phyloP scores from a whole-genome alignment of 257 asterid genomes.

The Ilex asprella region DNA sequence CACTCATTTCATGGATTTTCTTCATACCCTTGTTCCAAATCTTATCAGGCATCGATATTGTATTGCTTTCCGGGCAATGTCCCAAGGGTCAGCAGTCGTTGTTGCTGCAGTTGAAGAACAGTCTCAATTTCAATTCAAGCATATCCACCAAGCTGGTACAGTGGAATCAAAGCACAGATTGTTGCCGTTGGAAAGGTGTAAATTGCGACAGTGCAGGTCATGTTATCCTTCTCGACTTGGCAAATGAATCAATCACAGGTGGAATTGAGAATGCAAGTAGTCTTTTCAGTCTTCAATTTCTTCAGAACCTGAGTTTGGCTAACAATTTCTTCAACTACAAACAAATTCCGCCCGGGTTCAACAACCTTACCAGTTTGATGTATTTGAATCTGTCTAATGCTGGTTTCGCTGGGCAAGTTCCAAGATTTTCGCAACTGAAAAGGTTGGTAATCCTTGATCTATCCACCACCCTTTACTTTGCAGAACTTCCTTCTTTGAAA shows the following conservation, averaged over 20 bases:
- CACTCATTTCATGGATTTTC: constrained; percentile 33
- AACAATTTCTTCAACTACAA: too few species aligned
- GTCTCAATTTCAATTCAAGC: constrained; percentile 9
- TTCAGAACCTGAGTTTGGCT: too few species aligned
- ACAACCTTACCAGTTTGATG: too few species aligned
- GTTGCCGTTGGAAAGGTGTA: constrained; percentile 34
- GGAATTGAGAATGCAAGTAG: too few species aligned
- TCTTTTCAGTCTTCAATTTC: too few species aligned
- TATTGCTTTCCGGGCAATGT: constrained; percentile 32
- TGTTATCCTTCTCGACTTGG: constrained; percentile 17
- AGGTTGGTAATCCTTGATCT: constrained; percentile 13
- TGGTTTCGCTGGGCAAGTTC: too few species aligned
- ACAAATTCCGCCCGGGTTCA: too few species aligned
- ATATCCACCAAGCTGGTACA: constrained; percentile 28
- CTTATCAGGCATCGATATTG: constrained; percentile 1
- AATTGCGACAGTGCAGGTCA: constrained; percentile 22
- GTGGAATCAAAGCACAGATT: constrained; percentile 21
- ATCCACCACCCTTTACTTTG: not conserved
- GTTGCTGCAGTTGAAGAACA: constrained; percentile 35
- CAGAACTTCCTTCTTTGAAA: not conserved
- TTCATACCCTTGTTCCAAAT: constrained; percentile 22
- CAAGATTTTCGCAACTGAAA: constrained; percentile 8
- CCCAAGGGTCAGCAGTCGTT: constrained; percentile 30
- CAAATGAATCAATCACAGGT: not conserved
- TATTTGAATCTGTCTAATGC: too few species aligned